Evolutionary conservation across 805 yeast genomes (phyloP).

Genomic region (Zygoascus biomembranicola): DNA sequence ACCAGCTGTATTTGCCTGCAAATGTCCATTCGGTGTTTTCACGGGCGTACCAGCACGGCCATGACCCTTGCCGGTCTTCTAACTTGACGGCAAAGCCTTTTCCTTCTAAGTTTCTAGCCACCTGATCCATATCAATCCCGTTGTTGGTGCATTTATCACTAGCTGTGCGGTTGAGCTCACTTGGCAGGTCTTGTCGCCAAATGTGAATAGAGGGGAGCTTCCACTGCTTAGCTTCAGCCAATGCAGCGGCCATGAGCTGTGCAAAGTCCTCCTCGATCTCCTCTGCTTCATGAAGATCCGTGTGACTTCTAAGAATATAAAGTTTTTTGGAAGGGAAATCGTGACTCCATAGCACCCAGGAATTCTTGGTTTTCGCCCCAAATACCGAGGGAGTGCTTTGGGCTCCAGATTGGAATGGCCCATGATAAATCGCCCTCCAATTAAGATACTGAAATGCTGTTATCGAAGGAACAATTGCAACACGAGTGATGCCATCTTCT

Average conservation of each 20-base stretch:
- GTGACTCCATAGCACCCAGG: conserved; percentile 24
- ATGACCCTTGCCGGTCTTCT: conserved; percentile 13
- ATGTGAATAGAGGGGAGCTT: conserved; percentile 26
- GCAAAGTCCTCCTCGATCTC: conserved; percentile 28
- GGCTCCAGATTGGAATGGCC: conserved; percentile 9
- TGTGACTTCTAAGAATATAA: conserved; percentile 15
- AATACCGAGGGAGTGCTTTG: conserved; percentile 15
- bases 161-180: conserved; percentile 24
- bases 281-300: conserved; percentile 6
- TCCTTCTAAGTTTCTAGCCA: not conserved
- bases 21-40: conserved; percentile 32
- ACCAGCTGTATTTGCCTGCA: conserved; percentile 44
- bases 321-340: conserved; percentile 17
- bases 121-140: not conserved
- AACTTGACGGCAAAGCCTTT: not conserved
- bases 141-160: not conserved
- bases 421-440: conserved; percentile 18
- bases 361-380: conserved; percentile 17
- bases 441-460: conserved; percentile 13
- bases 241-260: conserved; percentile 14
- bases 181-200: conserved; percentile 36
- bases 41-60: conserved; percentile 29
- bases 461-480: conserved; percentile 14
- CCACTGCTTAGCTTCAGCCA: conserved; percentile 28
- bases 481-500: conserved; percentile 17